Evolutionary conservation across 148 eudicot genomes (phyloP).

Genomic region (Cornus suecica): DNA sequence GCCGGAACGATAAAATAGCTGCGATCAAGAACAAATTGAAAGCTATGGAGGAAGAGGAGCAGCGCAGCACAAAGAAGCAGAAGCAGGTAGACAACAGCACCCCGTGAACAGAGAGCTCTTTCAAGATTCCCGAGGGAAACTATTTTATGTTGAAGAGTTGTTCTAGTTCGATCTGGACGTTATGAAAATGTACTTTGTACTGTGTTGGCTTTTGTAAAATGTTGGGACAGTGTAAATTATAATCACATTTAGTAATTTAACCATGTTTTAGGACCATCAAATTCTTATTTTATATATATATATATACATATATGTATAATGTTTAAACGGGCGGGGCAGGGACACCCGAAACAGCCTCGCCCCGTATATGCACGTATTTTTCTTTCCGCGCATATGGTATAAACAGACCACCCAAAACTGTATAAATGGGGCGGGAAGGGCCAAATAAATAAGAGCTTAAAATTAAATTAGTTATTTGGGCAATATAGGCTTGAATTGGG

Average conservation of each 20-base stretch:
- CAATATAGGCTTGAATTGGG: too few species aligned
- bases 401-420: too few species aligned
- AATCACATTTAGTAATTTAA: background rate
- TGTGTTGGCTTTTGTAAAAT: background rate
- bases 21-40: constrained; percentile 91
- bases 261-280: background rate
- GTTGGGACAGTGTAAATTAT: background rate
- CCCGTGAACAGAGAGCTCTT: background rate
- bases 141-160: background rate
- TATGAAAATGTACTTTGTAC: background rate
- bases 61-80: constrained; percentile 59
- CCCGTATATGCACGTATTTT: too few species aligned
- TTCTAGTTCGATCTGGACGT: background rate
- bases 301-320: too few species aligned
- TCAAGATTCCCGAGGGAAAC: background rate
- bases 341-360: too few species aligned
- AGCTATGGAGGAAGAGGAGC: constrained; percentile 64
- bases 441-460: too few species aligned
- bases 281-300: too few species aligned
- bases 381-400: too few species aligned
- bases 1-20: constrained; percentile 73
- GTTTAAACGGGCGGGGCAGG: too few species aligned
- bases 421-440: too few species aligned
- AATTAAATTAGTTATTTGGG: too few species aligned
- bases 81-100: constrained; percentile 34